Percentiles rank a stretch among this genome's conserved stretches.
Evolutionary conservation across 2,329 filamentous ascomycete genomes (phyloP).

Genomic region (Epichloe elymi): DNA sequence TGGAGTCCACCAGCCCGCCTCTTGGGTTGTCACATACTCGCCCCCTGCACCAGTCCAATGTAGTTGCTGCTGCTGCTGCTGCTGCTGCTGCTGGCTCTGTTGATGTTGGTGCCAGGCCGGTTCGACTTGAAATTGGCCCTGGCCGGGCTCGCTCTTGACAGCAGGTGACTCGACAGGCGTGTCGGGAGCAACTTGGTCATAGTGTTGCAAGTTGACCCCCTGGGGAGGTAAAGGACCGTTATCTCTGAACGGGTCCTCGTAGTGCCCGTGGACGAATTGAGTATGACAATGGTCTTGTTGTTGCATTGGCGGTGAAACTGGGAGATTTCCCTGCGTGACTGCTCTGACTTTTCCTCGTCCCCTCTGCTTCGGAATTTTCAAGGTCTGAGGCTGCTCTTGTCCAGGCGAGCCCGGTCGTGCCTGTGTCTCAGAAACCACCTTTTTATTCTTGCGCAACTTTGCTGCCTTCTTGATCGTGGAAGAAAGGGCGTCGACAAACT

Average conservation of each 20-base stretch:
- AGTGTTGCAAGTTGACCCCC: conserved; percentile 16
- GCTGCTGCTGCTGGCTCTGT: conserved; percentile 15
- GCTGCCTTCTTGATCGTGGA: conserved; percentile 28
- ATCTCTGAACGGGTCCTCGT: conserved; percentile 27
- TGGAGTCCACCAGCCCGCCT: conserved; percentile 20
- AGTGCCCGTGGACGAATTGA: conserved; percentile 23
- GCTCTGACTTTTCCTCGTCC: conserved; percentile 12
- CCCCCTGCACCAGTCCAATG: conserved; percentile 14
- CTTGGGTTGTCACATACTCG: conserved; percentile 14
- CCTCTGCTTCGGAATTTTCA: conserved; percentile 21
- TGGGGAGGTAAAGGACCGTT: conserved; percentile 12
- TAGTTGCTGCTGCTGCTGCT: conserved; percentile 11
- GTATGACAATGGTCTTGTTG: conserved; percentile 14
- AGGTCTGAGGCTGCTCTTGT: conserved; percentile 16
- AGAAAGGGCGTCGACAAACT: conserved; percentile 27
- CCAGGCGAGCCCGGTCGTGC: conserved; percentile 19
- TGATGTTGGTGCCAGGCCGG: conserved; percentile 10
- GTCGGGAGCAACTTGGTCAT: conserved; percentile 18
- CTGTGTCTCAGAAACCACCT: conserved; percentile 7
- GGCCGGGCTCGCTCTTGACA: conserved; percentile 18
- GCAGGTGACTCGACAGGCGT: conserved; percentile 27
- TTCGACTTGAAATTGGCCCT: conserved; percentile 13
- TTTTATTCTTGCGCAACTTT: conserved; percentile 19
- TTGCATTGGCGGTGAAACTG: conserved; percentile 15
- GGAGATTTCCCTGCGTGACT: conserved; percentile 8